phyloP scores from a whole-genome alignment of 1,284 basidiomycete genomes.

The Puccinia brachypodii region DNA sequence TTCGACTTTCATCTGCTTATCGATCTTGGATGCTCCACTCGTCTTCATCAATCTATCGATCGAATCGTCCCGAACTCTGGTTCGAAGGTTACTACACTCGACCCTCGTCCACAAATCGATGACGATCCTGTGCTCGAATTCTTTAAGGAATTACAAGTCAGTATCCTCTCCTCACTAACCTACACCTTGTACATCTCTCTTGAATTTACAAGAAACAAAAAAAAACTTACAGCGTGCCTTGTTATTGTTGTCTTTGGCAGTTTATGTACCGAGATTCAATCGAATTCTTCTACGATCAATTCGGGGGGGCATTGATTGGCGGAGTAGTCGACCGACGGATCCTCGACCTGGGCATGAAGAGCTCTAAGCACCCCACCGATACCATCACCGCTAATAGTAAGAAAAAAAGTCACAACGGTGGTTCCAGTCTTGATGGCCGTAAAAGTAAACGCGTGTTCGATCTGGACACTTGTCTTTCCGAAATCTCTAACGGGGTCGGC shows the following conservation, averaged over 20 bases:
- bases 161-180: background rate
- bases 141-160: conserved; percentile 33
- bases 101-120: conserved; percentile 16
- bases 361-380: conserved; percentile 49
- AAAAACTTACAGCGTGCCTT: background rate
- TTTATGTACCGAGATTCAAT: conserved; percentile 74
- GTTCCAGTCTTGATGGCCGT: background rate
- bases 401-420: background rate
- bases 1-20: conserved; percentile 44
- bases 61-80: background rate
- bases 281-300: conserved; percentile 78
- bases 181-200: background rate
- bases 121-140: conserved; percentile 44
- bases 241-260: conserved; percentile 57
- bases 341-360: conserved; percentile 58
- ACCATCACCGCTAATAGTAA: background rate
- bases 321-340: conserved; percentile 76
- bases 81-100: background rate
- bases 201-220: background rate
- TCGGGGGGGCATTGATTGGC: conserved; percentile 77
- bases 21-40: conserved; percentile 26
- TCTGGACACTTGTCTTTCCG: conserved; percentile 1
- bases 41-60: conserved; percentile 40
- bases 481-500: conserved; percentile 24
- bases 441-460: conserved; percentile 16